Conservation (phyloP, 805 yeast genomes). For the Cyberlindnera mycetangii region DNA sequence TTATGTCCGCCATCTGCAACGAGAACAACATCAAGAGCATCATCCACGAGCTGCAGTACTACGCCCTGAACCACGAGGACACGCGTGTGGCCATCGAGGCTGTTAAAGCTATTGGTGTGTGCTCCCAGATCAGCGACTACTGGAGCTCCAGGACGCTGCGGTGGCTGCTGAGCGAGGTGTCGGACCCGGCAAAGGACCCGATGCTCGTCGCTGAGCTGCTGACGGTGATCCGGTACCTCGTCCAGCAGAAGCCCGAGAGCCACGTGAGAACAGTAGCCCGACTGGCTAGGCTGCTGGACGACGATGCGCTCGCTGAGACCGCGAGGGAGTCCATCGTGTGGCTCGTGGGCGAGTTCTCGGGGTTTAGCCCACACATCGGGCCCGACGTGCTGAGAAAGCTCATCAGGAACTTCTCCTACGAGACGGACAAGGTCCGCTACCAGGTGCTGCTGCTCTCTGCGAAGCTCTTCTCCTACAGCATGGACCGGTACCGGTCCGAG, state of each 20-base stretch:
- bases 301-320: conserved; percentile 30
- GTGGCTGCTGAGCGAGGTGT: conserved; percentile 58
- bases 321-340: conserved; percentile 87
- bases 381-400: conserved; percentile 73
- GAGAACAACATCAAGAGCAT: conserved; percentile 49
- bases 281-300: conserved; percentile 37
- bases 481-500: conserved; percentile 38
- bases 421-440: conserved; percentile 57
- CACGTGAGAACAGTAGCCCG: conserved; percentile 55
- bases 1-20: conserved; percentile 57
- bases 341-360: conserved; percentile 83
- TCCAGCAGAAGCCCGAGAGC: conserved; percentile 57
- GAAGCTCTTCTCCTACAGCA: conserved; percentile 58
- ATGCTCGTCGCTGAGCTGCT: conserved; percentile 59
- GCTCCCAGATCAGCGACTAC: conserved; percentile 47
- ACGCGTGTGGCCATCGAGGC: conserved; percentile 40
- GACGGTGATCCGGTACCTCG: conserved; percentile 66
- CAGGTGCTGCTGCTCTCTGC: conserved; percentile 74
- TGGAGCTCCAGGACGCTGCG: conserved; percentile 54
- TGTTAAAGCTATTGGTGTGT: conserved; percentile 58
- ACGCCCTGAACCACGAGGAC: conserved; percentile 34
- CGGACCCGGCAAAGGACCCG: conserved; percentile 25
- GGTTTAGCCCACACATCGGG: conserved; percentile 46
- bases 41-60: conserved; percentile 61
- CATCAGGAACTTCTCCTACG: conserved; percentile 49